A percentile compares a stretch with the other conserved stretches of the same genome.
Evolutionary conservation across 176 grass and related monocot species (phyloP).

Genomic region (Oryza glumipatula): DNA sequence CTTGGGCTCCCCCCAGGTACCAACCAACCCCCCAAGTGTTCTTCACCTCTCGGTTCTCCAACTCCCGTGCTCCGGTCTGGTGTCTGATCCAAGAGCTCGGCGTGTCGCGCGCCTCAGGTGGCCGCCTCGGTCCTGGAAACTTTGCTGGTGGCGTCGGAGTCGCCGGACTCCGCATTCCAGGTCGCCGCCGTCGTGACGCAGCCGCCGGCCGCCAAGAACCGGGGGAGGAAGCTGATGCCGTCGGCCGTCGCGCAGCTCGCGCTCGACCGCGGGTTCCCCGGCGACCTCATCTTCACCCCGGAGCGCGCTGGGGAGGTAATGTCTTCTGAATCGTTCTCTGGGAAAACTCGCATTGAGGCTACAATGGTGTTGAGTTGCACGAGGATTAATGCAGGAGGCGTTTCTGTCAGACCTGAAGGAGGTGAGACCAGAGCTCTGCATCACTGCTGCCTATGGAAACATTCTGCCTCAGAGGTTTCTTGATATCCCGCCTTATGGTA

Average conservation of each 20-base stretch:
- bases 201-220: slow-evolving; percentile 61
- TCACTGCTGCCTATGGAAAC: slow-evolving; percentile 92
- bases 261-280: slow-evolving; percentile 66
- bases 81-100: slow-evolving; percentile 16
- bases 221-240: slow-evolving; percentile 74
- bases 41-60: neutral
- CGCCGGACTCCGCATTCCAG: slow-evolving; percentile 60
- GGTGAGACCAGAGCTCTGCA: slow-evolving; percentile 75
- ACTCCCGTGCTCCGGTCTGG: neutral
- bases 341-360: neutral
- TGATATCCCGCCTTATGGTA: slow-evolving; percentile 73
- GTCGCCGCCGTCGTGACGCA: slow-evolving; percentile 80
- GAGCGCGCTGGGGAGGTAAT: slow-evolving; percentile 63
- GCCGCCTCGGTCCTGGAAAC: slow-evolving; percentile 72
- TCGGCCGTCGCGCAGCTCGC: slow-evolving; percentile 75
- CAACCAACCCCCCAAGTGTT: neutral
- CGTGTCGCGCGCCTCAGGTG: slow-evolving; percentile 47
- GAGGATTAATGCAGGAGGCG: slow-evolving; percentile 56
- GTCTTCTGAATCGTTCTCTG: neutral
- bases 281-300: slow-evolving; percentile 80
- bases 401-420: slow-evolving; percentile 74
- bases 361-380: neutral
- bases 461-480: slow-evolving; percentile 95
- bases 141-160: slow-evolving; percentile 57
- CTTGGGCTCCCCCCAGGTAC: slow-evolving; percentile 71